A percentile compares a stretch with the other conserved stretches of the same genome.
These are phyloP conservation scores for Strobilomyces confusus DNA, from an alignment of 768 basidiomycete genomes.

Conservation along the genomic window DNA sequence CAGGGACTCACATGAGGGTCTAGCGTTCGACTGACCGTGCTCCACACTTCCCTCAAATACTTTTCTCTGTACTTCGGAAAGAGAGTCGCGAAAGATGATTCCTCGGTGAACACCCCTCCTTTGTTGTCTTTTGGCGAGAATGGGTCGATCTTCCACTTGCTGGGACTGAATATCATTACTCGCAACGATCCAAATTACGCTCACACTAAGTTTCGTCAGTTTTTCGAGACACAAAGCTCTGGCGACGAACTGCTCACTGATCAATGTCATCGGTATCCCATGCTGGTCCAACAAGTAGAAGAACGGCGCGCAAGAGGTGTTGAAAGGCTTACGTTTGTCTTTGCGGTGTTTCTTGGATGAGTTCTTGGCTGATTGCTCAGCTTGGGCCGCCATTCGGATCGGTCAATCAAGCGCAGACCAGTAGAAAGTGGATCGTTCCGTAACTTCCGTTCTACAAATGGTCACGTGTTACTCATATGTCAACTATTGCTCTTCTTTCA, in stretches of 20 bases:
- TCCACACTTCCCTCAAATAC: constrained; percentile 94
- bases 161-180: constrained; percentile 11
- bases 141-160: constrained; percentile 83
- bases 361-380: constrained; percentile 45
- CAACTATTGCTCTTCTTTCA: neutral
- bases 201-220: constrained; percentile 39
- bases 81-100: constrained; percentile 96
- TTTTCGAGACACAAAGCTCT: neutral
- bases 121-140: constrained; percentile 76
- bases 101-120: constrained; percentile 83
- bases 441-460: neutral
- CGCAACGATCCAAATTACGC: constrained; percentile 11
- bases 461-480: constrained; percentile 17
- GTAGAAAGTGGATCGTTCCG: no score
- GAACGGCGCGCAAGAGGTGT: neutral
- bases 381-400: constrained; percentile 20
- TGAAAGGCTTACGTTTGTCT: constrained; percentile 76
- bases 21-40: constrained; percentile 78
- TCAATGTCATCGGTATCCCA: constrained; percentile 99
- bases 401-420: neutral
- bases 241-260: constrained; percentile 63
- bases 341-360: constrained; percentile 91
- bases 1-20: constrained; percentile 63
- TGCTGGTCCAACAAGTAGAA: constrained; percentile 47
- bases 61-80: constrained; percentile 99